Base-by-base conservation (phyloP, 2,329 filamentous ascomycete genomes). In the Cercospora zeae-maydis region DNA sequence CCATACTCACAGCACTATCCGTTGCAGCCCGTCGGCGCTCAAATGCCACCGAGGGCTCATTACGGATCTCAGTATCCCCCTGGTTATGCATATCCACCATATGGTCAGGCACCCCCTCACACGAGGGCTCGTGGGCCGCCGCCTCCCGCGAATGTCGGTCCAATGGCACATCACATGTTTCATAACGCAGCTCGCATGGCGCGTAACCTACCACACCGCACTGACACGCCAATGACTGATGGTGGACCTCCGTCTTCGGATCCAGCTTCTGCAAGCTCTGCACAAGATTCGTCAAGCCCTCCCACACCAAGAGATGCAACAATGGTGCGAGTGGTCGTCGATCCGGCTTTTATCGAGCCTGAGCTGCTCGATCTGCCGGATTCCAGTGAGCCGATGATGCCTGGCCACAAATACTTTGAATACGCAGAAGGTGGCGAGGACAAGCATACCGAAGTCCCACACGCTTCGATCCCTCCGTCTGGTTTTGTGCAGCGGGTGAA, bases 221-320 rank as follows among this genome's bases (percentile, higher is more conserved):
- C 69, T 24, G 72, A 72, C 55, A 75, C 72, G 1, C 75, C 76
- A 6, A 69, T 76, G 59, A 75, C 75, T 4, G 76, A 79, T 47
- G 72, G 73, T 1, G 75, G 78, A 13, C 71, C 74, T 5, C 76
- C 77, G 13, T 80, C 78, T 1, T 81, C 79, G 1, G 79, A 80
- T 62, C 74, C 76, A 47, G 74, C 77, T 36, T 78, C 75, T 1
- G 75, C 76, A n/a, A 69, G 71, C 51, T 74, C 73, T n/a, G 72
- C 71, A 6, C 79, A 79, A 16, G 75, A 69, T 3, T 74, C 73
- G 2, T 74, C 73, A 16, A 74, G 69, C 55, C 75, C 74, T n/a
- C 70, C 77, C 24, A 81, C 79, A 7, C 79, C 80, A 0, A 75
- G 73, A 54, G 75, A 78, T 63, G 67, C 71, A 13, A 72, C 68